These are phyloP conservation scores for Hemisphaericaspora nanyangensis DNA, from an alignment of 805 yeast genomes.

Conservation along the genomic window DNA sequence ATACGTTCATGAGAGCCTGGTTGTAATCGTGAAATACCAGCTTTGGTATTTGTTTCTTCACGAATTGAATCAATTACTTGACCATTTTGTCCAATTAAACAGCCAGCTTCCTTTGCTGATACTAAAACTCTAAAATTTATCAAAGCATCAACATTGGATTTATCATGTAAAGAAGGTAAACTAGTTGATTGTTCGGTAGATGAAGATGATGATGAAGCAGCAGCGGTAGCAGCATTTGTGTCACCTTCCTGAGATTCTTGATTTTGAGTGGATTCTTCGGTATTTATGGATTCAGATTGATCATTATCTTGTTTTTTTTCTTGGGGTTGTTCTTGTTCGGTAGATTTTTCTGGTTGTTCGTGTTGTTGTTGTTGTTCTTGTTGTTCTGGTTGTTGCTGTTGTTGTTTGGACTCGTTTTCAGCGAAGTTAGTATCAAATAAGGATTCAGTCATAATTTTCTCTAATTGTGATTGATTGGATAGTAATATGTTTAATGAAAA, in stretches of 20 bases:
- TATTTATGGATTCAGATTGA: background rate
- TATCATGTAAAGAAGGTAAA: slow-evolving; percentile 26
- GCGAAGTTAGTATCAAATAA: slow-evolving; percentile 32
- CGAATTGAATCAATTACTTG: slow-evolving; percentile 71
- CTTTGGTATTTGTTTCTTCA: slow-evolving; percentile 72
- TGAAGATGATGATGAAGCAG: background rate
- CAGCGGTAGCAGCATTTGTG: background rate
- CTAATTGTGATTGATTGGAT: too few relatives aligned
- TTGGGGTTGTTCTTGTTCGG: background rate
- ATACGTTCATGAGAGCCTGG: slow-evolving; percentile 83
- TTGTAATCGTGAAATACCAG: slow-evolving; percentile 78
- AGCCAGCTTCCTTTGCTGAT: slow-evolving; percentile 84
- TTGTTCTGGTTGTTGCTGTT: slow-evolving; percentile 1
- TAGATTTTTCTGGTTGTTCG: background rate
- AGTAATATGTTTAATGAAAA: too few relatives aligned
- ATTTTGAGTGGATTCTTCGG: background rate
- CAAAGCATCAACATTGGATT: slow-evolving; percentile 25
- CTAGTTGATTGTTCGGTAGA: slow-evolving; percentile 11
- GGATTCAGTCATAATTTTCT: slow-evolving; percentile 28
- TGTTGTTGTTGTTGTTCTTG: background rate
- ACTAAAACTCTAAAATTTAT: slow-evolving; percentile 56
- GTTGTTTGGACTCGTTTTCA: slow-evolving; percentile 6
- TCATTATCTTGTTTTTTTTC: background rate
- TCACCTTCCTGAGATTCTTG: background rate
- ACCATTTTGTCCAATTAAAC: slow-evolving; percentile 84